Evolutionary conservation across 164 flowering plant genomes (phyloP).

Genomic region (Protea cynaroides): DNA sequence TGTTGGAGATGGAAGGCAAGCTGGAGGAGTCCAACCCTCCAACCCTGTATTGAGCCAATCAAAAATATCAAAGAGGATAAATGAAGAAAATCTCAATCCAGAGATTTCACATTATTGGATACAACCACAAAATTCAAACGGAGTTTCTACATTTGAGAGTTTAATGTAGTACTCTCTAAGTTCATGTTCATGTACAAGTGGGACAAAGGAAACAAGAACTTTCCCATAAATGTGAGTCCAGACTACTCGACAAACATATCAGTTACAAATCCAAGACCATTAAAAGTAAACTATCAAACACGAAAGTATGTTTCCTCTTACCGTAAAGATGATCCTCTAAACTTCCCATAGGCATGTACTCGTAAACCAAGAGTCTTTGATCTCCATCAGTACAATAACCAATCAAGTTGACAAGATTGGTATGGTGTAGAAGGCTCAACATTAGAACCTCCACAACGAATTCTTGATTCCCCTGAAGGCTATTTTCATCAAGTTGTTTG

Average conservation of each 20-base stretch:
- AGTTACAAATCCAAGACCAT: background rate
- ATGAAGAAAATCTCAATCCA: no score
- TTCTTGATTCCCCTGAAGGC: conserved; percentile 78
- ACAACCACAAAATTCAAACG: no score
- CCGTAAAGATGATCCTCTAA: conserved; percentile 84
- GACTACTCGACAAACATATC: background rate
- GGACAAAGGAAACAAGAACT: background rate
- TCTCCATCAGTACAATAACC: conserved; percentile 85
- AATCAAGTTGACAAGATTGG: conserved; percentile 72
- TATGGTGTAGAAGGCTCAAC: conserved; percentile 78
- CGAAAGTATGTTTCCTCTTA: conserved; percentile 1
- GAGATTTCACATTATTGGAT: no score
- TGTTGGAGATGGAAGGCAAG: no score
- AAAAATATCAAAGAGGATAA: no score
- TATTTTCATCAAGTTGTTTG: conserved; percentile 56
- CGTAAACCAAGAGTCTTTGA: conserved; percentile 84
- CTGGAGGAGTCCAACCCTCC: no score
- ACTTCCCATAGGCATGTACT: conserved; percentile 83
- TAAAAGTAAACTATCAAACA: background rate
- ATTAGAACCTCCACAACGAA: conserved; percentile 87
- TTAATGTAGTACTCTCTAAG: no score
- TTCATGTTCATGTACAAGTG: background rate
- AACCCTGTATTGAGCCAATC: no score
- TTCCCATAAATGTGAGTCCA: background rate
- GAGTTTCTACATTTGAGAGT: no score